These are phyloP conservation scores for Pleurotus tuoliensis DNA, from an alignment of 768 basidiomycete species.

Conservation along the genomic window DNA sequence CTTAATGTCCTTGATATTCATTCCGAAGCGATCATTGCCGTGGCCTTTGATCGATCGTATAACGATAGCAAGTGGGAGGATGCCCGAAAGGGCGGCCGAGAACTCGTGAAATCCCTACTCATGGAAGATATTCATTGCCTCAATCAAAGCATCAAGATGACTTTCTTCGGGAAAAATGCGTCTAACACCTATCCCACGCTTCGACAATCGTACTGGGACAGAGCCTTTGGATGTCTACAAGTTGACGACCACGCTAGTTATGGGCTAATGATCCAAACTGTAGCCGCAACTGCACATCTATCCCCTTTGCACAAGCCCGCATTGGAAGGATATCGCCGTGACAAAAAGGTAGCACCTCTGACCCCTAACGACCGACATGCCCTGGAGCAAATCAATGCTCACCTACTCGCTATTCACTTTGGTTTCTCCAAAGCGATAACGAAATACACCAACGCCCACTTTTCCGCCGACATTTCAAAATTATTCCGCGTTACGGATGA, in stretches of 20 bases:
- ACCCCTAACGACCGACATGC: slow-evolving; percentile 21
- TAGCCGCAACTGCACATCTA: slow-evolving; percentile 62
- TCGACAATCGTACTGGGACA: slow-evolving; percentile 64
- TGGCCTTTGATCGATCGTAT: slow-evolving; percentile 33
- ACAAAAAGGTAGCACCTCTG: not conserved
- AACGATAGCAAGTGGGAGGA: slow-evolving; percentile 29
- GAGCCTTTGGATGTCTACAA: slow-evolving; percentile 55
- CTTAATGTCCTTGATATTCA: slow-evolving; percentile 36
- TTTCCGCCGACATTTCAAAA: slow-evolving; percentile 44
- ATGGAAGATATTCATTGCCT: slow-evolving; percentile 27
- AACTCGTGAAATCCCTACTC: slow-evolving; percentile 29
- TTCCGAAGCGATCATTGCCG: slow-evolving; percentile 29
- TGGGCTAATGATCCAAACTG: slow-evolving; percentile 50
- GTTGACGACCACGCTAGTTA: slow-evolving; percentile 57
- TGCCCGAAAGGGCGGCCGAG: slow-evolving; percentile 29
- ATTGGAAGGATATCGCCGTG: slow-evolving; percentile 28
- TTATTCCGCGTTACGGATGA: slow-evolving; percentile 56
- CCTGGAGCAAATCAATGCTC: slow-evolving; percentile 57
- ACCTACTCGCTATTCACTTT: slow-evolving; percentile 51
- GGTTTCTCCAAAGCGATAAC: slow-evolving; percentile 64
- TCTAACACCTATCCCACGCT: slow-evolving; percentile 33
- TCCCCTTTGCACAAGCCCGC: slow-evolving; percentile 53
- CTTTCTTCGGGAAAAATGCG: slow-evolving; percentile 21
- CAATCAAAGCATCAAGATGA: slow-evolving; percentile 26
- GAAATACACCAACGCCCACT: slow-evolving; percentile 59